Conservation (phyloP, 148 eudicot species). For the Selenicereus undatus region DNA sequence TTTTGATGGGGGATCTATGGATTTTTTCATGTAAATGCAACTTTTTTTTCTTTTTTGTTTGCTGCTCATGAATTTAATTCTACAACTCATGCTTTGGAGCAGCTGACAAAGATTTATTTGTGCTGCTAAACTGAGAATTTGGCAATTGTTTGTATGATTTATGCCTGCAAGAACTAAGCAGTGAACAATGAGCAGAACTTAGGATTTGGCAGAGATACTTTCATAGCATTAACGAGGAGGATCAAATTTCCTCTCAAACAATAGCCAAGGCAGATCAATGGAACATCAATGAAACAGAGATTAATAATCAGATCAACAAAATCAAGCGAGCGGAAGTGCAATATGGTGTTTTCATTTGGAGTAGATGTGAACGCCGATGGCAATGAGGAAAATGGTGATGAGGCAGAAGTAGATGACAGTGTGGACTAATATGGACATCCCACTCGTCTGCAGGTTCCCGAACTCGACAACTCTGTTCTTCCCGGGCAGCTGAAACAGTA, state of each 20-base stretch:
- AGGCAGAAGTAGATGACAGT: constrained; percentile 53
- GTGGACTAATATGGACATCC: constrained; percentile 51
- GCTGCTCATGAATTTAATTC: no score
- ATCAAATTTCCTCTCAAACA: not conserved
- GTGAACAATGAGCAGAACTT: not conserved
- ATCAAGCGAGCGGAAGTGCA: not conserved
- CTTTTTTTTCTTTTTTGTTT: no score
- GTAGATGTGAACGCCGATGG: constrained; percentile 54
- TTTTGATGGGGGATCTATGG: no score
- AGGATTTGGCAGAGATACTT: not conserved
- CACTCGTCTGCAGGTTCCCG: constrained; percentile 55
- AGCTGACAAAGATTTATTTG: no score
- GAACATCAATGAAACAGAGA: not conserved
- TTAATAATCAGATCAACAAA: not conserved
- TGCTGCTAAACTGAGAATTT: no score
- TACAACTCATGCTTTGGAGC: no score
- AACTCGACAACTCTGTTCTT: constrained; percentile 45
- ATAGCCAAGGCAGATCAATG: not conserved
- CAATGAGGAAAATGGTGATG: constrained; percentile 51
- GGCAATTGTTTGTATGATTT: no score
- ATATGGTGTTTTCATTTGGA: constrained; percentile 25
- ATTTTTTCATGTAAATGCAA: no score
- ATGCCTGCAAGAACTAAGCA: no score
- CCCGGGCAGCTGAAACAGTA: constrained; percentile 57
- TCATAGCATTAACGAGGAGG: not conserved